Evolutionary conservation across 2,329 filamentous ascomycete genomes (phyloP), one percentile per base, ranked within the genome.

Genomic region (Esteya vermicola): DNA sequence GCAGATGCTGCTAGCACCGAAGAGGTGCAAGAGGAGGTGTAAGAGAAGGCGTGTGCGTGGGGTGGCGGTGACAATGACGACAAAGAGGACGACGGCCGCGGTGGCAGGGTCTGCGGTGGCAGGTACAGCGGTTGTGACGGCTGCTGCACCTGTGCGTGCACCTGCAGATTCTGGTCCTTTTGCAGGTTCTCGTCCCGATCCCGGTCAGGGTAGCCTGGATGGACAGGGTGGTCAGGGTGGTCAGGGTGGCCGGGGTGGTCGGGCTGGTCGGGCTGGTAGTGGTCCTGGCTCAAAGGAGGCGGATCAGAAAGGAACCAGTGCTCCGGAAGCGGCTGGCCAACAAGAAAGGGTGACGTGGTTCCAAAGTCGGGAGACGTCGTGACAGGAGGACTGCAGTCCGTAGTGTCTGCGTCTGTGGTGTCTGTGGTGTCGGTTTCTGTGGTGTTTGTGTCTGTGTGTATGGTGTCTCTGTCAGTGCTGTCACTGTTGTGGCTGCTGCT

Each of bases 361-460:
- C 22, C 26, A 9, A 16, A 10, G 35, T 16, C 8, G 25, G 18
- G 13, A 53, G 45, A 51, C 51, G 44, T 49, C 46, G 50, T 21
- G 35, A 31, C 28, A 31, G 18, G 13, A 3, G 26, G 36, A 7
- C 52, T 52, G 45, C 48, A 50, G 44, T n/a, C n/a, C n/a, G n/a
- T n/a, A n/a, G n/a, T n/a, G n/a, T n/a, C n/a, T n/a, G n/a, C n/a
- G n/a, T n/a, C n/a, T n/a, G n/a, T n/a, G n/a, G n/a, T n/a, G n/a
- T n/a, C n/a, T n/a, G n/a, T n/a, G n/a, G n/a, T n/a, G n/a, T n/a
- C n/a, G n/a, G n/a, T n/a, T n/a, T n/a, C n/a, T n/a, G n/a, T n/a
- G n/a, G n/a, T n/a, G n/a, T n/a, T n/a, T n/a, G n/a, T n/a, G n/a
- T n/a, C n/a, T n/a, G n/a, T n/a, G n/a, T n/a, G n/a, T n/a, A n/a